These are phyloP conservation scores for Nothopassalora personata DNA, from an alignment of 2,329 filamentous ascomycete species.

Conservation along the genomic window DNA sequence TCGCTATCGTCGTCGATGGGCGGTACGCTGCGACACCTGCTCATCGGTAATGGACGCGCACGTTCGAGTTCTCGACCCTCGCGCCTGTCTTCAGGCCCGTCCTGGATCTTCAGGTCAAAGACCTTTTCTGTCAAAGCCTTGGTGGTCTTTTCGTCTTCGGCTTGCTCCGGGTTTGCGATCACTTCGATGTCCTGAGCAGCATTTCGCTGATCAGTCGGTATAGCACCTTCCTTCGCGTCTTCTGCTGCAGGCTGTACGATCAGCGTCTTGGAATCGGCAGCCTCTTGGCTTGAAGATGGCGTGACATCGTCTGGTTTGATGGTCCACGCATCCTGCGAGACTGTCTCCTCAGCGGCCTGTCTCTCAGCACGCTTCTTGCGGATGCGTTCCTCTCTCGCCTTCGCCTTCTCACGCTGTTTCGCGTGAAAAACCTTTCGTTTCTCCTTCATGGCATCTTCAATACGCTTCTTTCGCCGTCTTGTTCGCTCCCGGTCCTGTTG, in stretches of 20 bases:
- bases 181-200: not conserved
- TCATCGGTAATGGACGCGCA: not conserved
- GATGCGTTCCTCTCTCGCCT: slow-evolving; percentile 8
- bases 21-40: not conserved
- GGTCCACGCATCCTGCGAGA: not conserved
- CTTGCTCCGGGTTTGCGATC: not conserved
- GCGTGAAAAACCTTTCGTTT: slow-evolving; percentile 21
- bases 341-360: slow-evolving; percentile 1
- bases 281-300: slow-evolving; percentile 1
- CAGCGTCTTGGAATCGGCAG: not conserved
- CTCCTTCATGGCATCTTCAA: slow-evolving; percentile 24
- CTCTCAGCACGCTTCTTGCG: slow-evolving; percentile 2
- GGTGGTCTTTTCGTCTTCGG: not conserved
- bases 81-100: not conserved
- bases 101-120: not conserved
- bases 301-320: not conserved
- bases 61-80: not conserved
- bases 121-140: not conserved
- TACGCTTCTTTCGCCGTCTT: slow-evolving; percentile 22
- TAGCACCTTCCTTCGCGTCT: not conserved
- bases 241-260: not conserved
- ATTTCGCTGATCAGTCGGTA: not conserved
- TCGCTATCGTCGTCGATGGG: slow-evolving; percentile 8
- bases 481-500: slow-evolving; percentile 34
- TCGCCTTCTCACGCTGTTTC: slow-evolving; percentile 11